A percentile compares a stretch with the other conserved stretches of the same genome.
Conservation (phyloP, 2,329 filamentous ascomycete genomes). For the Talaromyces sp. region DNA sequence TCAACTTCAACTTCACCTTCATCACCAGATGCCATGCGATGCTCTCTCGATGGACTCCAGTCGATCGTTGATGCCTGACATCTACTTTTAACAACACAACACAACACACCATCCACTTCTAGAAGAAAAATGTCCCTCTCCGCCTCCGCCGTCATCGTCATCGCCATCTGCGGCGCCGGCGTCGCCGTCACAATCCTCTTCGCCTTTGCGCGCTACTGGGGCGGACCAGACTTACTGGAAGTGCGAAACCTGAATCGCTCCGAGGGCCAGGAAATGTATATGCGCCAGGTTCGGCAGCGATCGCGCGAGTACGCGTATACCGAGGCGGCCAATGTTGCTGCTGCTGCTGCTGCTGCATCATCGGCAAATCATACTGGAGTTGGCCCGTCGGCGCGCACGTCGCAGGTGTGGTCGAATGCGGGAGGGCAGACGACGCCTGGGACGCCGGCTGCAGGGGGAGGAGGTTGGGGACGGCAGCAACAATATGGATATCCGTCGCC, state of each 20-base stretch:
- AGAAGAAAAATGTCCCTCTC: constrained; percentile 6
- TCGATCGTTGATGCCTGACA: background rate
- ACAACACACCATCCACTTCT: background rate
- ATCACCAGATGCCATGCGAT: background rate
- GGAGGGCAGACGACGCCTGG: background rate
- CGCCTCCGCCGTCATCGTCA: constrained; percentile 11
- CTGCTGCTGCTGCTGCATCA: background rate
- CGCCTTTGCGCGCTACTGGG: constrained; percentile 10
- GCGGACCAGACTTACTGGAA: background rate
- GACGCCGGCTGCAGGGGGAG: background rate
- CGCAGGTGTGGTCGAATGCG: constrained; percentile 5
- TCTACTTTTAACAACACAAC: background rate
- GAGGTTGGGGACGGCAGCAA: background rate
- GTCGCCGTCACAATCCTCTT: constrained; percentile 9
- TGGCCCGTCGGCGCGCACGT: background rate
- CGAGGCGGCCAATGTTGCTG: constrained; percentile 1
- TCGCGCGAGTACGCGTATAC: constrained; percentile 8
- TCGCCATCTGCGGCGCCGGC: constrained; percentile 8
- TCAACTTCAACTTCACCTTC: background rate
- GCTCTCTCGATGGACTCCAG: background rate
- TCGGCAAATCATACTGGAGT: background rate
- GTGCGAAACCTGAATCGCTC: background rate
- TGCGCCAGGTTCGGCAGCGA: constrained; percentile 11
- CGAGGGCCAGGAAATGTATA: constrained; percentile 10
- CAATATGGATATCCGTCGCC: background rate